Percentiles rank a stretch among this genome's conserved stretches.
Conservation (phyloP, 805 yeast genomes). For the Teunomyces kruisii region DNA sequence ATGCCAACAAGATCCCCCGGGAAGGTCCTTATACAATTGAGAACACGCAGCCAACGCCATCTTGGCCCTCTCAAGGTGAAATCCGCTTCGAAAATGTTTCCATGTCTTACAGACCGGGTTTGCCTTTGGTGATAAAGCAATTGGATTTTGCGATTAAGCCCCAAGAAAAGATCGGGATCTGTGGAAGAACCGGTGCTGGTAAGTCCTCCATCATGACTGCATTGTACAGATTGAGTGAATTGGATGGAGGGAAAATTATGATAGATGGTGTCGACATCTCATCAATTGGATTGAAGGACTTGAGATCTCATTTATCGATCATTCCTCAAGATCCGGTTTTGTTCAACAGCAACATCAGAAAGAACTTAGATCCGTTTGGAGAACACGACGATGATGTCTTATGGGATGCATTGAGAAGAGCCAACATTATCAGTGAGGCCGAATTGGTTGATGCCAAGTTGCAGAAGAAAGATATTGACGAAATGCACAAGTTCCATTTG, state of each 20-base stretch:
- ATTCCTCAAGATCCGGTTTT: slow-evolving; percentile 22
- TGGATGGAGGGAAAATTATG: slow-evolving; percentile 11
- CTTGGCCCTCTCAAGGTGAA: slow-evolving; percentile 45
- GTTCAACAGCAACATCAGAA: slow-evolving; percentile 16
- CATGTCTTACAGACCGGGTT: slow-evolving; percentile 58
- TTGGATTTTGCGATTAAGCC: slow-evolving; percentile 24
- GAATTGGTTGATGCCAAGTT: slow-evolving; percentile 18
- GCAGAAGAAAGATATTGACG: slow-evolving; percentile 8
- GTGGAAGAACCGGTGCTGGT: slow-evolving; percentile 24
- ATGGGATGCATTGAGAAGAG: slow-evolving; percentile 15
- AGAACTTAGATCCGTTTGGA: slow-evolving; percentile 19
- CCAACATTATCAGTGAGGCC: slow-evolving; percentile 3
- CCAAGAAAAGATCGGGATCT: slow-evolving; percentile 17
- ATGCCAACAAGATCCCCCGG: slow-evolving; percentile 48
- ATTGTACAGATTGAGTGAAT: slow-evolving; percentile 14
- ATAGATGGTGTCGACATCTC: slow-evolving; percentile 17
- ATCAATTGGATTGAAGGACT: slow-evolving; percentile 10
- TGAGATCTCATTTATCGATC: slow-evolving; percentile 15
- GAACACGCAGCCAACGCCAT: slow-evolving; percentile 39
- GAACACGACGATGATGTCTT: slow-evolving; percentile 11
- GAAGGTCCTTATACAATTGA: slow-evolving; percentile 61
- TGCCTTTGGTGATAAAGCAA: slow-evolving; percentile 65
- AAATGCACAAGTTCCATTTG: slow-evolving; percentile 58
- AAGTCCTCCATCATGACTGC: slow-evolving; percentile 19
- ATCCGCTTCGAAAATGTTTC: slow-evolving; percentile 9